Conservation (phyloP, 2,329 filamentous ascomycete genomes). For the Golovinomyces cichoracearum region DNA sequence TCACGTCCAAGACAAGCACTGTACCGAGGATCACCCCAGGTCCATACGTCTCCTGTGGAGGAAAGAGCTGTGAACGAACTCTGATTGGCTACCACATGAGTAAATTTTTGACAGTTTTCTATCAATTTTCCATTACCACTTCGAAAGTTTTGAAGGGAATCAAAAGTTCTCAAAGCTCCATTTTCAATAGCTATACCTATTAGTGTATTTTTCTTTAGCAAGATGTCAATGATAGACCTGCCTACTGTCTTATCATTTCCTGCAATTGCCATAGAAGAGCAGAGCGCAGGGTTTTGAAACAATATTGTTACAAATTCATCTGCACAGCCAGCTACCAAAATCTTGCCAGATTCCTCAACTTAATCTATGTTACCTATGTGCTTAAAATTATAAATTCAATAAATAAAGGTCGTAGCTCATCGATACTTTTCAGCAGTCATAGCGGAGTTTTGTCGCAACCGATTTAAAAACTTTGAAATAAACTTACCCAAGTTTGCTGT, state of each 20-base stretch:
- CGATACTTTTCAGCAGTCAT: neutral
- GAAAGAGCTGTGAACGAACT: slow-evolving; percentile 18
- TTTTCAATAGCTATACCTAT: neutral
- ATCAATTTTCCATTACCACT: slow-evolving; percentile 1
- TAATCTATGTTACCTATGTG: neutral
- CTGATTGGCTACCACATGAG: slow-evolving; percentile 14
- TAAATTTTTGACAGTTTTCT: slow-evolving; percentile 3
- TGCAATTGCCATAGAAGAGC: slow-evolving; percentile 14
- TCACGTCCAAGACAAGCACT: slow-evolving; percentile 28
- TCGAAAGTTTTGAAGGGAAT: slow-evolving; percentile 4
- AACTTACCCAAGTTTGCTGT: slow-evolving; percentile 24
- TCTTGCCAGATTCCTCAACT: neutral
- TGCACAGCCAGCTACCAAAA: slow-evolving; percentile 10
- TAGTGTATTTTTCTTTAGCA: neutral
- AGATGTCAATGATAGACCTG: slow-evolving; percentile 2
- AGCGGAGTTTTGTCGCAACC: neutral
- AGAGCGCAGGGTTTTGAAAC: slow-evolving; percentile 9
- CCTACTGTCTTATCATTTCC: slow-evolving; percentile 14
- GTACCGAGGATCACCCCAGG: slow-evolving; percentile 33
- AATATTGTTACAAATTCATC: slow-evolving; percentile 8
- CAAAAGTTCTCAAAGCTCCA: slow-evolving; percentile 5
- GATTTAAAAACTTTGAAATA: neutral
- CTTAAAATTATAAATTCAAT: neutral
- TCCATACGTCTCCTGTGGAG: slow-evolving; percentile 16
- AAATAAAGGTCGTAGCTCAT: neutral